These are phyloP conservation scores for Entrophospora sp. DNA, from an alignment of 192 early-diverging fungal genomes.

Conservation along the genomic window DNA sequence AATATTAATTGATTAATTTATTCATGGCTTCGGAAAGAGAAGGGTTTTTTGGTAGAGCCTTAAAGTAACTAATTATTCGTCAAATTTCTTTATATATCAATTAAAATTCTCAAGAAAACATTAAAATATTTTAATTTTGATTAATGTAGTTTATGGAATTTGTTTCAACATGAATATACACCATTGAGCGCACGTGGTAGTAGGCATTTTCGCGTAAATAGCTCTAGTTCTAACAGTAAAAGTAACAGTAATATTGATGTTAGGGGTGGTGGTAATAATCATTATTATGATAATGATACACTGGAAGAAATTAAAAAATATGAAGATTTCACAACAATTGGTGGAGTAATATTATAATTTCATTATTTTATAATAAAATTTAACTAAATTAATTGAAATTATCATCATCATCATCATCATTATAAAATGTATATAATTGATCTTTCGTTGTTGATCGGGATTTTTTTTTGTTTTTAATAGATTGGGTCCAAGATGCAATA, in stretches of 20 bases:
- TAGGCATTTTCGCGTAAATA: background rate
- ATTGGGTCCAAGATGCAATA: constrained; percentile 62
- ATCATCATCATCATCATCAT: background rate
- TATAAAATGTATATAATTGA: background rate
- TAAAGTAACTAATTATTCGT: constrained; percentile 2
- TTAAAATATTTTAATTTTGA: background rate
- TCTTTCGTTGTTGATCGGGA: background rate
- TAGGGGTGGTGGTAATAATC: background rate
- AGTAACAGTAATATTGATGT: background rate
- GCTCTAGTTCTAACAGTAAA: background rate
- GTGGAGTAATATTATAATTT: constrained; percentile 32
- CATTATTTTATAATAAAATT: background rate
- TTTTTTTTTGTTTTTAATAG: constrained; percentile 24
- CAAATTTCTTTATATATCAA: no score
- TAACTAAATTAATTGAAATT: background rate
- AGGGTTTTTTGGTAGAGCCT: background rate
- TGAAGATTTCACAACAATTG: constrained; percentile 62
- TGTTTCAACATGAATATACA: background rate
- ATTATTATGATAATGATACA: constrained; percentile 36
- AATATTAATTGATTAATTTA: background rate
- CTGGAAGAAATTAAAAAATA: constrained; percentile 46
- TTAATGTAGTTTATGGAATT: constrained; percentile 2
- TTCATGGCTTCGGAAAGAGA: background rate
- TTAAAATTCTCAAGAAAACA: background rate
- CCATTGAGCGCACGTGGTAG: no score